These are phyloP conservation scores for Colletotrichum sp. DNA, from an alignment of 2,329 filamentous ascomycete species.

Conservation along the genomic window DNA sequence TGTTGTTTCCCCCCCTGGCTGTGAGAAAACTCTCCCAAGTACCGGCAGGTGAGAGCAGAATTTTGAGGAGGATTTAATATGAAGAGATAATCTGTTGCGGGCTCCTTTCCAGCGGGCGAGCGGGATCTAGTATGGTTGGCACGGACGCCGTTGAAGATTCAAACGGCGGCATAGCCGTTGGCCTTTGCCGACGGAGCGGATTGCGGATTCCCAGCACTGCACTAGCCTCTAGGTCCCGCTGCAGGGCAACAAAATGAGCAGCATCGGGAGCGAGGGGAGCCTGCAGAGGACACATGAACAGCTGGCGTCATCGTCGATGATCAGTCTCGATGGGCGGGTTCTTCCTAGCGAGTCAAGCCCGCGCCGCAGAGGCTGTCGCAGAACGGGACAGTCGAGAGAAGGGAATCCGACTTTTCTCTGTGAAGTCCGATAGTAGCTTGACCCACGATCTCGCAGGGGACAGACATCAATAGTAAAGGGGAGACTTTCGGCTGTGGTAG, in stretches of 20 bases:
- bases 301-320: neutral
- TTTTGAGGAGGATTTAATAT: neutral
- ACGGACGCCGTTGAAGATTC: neutral
- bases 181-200: neutral
- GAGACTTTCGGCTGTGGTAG: neutral
- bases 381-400: neutral
- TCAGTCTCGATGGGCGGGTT: neutral
- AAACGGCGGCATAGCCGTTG: neutral
- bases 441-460: neutral
- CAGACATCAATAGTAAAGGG: neutral
- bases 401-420: neutral
- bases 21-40: neutral
- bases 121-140: slow-evolving; percentile 1
- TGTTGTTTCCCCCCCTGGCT: neutral
- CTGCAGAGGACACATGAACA: neutral
- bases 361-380: neutral
- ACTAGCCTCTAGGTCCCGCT: neutral
- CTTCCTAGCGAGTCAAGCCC: neutral
- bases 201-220: neutral
- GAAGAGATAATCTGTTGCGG: neutral
- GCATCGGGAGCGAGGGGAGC: neutral
- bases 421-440: neutral
- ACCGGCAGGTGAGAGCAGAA: neutral
- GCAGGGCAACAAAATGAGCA: neutral
- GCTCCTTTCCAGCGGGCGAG: neutral